Base-by-base conservation (phyloP, 2,329 filamentous ascomycete genomes). In the Lecanoromycetidae sp. region DNA sequence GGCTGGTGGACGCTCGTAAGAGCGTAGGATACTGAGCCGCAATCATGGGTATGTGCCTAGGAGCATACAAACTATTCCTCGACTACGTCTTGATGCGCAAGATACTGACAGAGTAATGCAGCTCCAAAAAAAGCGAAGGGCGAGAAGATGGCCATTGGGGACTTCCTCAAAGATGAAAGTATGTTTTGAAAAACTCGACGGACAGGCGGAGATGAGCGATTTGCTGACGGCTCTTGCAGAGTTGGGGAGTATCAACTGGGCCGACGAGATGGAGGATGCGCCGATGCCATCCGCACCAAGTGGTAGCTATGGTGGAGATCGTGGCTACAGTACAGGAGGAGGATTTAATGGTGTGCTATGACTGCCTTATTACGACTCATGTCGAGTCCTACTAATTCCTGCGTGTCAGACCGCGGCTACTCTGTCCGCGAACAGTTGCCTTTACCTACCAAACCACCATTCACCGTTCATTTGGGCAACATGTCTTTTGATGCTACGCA, bases 131-230 rank as follows among this genome's bases (percentile, higher is more conserved):
- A 93, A 74, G 84, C 87, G 74, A 82, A 94, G 71, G 76, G 79
- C 68, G 83, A 94, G 80, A 98, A 93, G 77, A 90, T 98, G 84
- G 87, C 85, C 74, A 81, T 96, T 65, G 86, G 87, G 75, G 85
- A 87, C 71, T 98, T 98, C 78, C 78, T 98, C 75, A 76, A 77
- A 64, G 87, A 95, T 68, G 77, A 87, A 69, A 82, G 90, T 95
- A 76, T 69, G 86, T 74, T 44, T 43, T 35, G 19, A 37, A 27
- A 46, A 23, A 12, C 19, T 12, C 15, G 26, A 23, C 41, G 49
- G 50, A 54, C 39, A 39, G 40, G 36, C 36, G 34, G 44, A 33
- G 46, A 51, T 45, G 15, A 36, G 35, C 27, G 19, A 39, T 32
- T 45, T 48, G 50, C 50, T 52, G 54, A 55, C 52, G 61, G 26